A percentile compares a stretch with the other conserved stretches of the same genome.
Conservation (phyloP, 768 basidiomycete species). For the Dioszegia crocea region DNA sequence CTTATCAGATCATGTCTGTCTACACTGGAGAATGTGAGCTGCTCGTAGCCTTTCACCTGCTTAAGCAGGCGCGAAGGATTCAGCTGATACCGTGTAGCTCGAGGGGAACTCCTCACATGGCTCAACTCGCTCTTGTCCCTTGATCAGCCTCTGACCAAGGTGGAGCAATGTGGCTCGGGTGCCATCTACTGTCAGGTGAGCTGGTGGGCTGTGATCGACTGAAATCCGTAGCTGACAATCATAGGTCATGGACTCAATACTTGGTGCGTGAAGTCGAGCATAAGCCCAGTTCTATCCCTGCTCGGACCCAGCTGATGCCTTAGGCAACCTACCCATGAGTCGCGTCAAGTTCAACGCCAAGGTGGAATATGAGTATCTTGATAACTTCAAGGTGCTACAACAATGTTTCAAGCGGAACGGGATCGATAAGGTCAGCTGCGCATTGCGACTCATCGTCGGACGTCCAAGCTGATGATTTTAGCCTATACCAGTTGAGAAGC, state of each 20-base stretch:
- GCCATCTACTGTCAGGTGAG: slow-evolving; percentile 80
- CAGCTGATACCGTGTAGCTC: slow-evolving; percentile 23
- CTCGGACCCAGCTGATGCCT: background rate
- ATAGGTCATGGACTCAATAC: slow-evolving; percentile 82
- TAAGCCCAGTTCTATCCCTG: background rate
- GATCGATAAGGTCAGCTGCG: slow-evolving; percentile 73
- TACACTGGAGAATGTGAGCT: slow-evolving; percentile 44
- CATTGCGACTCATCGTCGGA: background rate
- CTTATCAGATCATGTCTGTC: slow-evolving; percentile 24
- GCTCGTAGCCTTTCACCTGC: background rate
- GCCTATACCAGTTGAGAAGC: slow-evolving; percentile 92
- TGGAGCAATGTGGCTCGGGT: slow-evolving; percentile 72
- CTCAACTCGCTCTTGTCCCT: slow-evolving; percentile 74
- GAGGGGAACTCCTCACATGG: slow-evolving; percentile 82
- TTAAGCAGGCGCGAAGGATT: background rate
- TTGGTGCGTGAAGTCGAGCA: slow-evolving; percentile 57
- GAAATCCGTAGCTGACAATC: background rate
- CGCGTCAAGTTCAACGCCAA: slow-evolving; percentile 94
- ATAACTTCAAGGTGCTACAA: slow-evolving; percentile 94
- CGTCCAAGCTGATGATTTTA: slow-evolving; percentile 43
- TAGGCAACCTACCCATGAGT: slow-evolving; percentile 84
- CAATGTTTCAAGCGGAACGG: slow-evolving; percentile 84
- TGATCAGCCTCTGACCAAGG: slow-evolving; percentile 69
- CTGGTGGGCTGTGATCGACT: background rate
- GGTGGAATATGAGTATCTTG: slow-evolving; percentile 88